A percentile compares a stretch with the other conserved stretches of the same genome.
phyloP scores from a whole-genome alignment of 768 basidiomycete genomes.

The Podaxis carcinomalis region DNA sequence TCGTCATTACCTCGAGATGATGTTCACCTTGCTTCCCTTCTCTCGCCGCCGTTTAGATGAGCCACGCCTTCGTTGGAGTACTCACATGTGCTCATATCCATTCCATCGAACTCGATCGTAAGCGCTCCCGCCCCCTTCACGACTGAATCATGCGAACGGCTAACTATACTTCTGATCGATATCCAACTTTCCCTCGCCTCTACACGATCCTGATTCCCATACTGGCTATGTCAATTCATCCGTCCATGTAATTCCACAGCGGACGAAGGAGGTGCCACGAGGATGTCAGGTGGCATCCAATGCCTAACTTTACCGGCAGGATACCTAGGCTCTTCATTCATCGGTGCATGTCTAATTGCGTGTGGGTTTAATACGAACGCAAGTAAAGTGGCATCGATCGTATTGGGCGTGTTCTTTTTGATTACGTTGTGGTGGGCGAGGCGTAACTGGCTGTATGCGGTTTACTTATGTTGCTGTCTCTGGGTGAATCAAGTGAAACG shows the following conservation, averaged over 20 bases:
- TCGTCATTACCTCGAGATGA: neutral
- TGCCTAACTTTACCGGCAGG: constrained; percentile 80
- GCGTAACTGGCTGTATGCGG: constrained; percentile 62
- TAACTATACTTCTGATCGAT: neutral
- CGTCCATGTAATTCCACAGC: constrained; percentile 36
- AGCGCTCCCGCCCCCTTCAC: constrained; percentile 22
- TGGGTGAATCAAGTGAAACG: neutral
- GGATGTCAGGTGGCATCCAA: constrained; percentile 81
- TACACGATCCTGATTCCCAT: neutral
- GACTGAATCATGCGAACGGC: neutral
- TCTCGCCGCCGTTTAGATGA: constrained; percentile 52
- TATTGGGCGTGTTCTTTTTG: constrained; percentile 81
- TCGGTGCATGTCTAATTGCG: constrained; percentile 83
- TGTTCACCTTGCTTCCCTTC: neutral
- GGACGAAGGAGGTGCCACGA: constrained; percentile 84
- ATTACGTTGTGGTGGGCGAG: constrained; percentile 89
- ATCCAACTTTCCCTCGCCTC: neutral
- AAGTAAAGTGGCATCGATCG: constrained; percentile 77
- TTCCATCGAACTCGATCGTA: constrained; percentile 84
- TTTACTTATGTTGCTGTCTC: neutral
- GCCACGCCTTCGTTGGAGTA: constrained; percentile 77
- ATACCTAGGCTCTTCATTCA: constrained; percentile 80
- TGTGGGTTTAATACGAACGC: constrained; percentile 89
- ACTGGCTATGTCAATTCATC: neutral
- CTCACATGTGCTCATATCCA: constrained; percentile 85